Conservation (phyloP, 768 basidiomycete genomes). For the Pholiota molesta region DNA sequence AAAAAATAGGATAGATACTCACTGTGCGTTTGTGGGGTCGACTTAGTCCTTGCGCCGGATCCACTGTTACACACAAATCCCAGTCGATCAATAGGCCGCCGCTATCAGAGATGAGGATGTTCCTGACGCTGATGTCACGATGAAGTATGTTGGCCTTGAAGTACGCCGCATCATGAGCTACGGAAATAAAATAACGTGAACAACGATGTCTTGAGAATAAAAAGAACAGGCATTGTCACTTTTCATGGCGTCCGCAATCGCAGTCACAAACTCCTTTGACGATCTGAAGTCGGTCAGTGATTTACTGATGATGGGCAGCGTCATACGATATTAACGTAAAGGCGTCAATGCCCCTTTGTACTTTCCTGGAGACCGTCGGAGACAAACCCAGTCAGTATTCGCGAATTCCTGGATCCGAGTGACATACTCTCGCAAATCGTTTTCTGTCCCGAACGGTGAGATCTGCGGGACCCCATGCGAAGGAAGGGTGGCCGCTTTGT, state of each 20-base stretch:
- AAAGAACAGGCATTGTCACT: constrained; percentile 3
- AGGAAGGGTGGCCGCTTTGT: no score
- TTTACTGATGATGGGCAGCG: constrained; percentile 6
- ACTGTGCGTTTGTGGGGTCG: not conserved
- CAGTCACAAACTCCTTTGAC: constrained; percentile 17
- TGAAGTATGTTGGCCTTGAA: not conserved
- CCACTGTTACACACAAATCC: not conserved
- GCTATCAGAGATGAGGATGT: not conserved
- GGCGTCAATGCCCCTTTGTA: not conserved
- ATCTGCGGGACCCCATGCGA: no score
- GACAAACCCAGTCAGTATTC: not conserved
- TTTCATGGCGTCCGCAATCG: constrained; percentile 20
- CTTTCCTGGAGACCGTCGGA: not conserved
- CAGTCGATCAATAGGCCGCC: not conserved
- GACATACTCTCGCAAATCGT: constrained; percentile 19
- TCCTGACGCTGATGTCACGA: not conserved
- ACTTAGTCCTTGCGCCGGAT: not conserved
- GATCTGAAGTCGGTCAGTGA: constrained; percentile 6
- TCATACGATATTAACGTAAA: constrained; percentile 10
- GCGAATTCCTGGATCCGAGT: constrained; percentile 1
- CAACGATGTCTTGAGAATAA: not conserved
- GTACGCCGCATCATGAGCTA: not conserved
- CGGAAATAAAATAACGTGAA: not conserved
- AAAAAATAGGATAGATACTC: not conserved
- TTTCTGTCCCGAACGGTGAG: constrained; percentile 24